Percentiles rank a stretch among this genome's conserved stretches.
Conservation (phyloP, 495 filamentous ascomycete species). For the Tuber microsphaerosporum region DNA sequence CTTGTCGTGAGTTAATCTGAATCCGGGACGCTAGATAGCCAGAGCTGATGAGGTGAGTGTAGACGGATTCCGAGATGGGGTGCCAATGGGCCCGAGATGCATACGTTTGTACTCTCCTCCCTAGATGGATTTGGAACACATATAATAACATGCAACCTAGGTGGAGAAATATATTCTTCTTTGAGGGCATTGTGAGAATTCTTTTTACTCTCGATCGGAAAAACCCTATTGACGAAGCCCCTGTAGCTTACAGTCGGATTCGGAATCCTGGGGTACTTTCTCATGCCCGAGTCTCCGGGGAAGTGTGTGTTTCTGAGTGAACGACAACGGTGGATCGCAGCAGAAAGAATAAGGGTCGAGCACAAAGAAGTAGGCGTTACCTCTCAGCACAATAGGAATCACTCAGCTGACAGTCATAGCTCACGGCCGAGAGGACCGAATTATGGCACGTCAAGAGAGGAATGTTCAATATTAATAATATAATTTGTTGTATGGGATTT, state of each 20-base stretch:
- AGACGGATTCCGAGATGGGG: constrained; percentile 43
- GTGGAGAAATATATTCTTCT: constrained; percentile 80
- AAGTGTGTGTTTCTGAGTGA: constrained; percentile 61
- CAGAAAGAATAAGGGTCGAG: constrained; percentile 54
- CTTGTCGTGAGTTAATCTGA: constrained; percentile 43
- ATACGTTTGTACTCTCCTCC: constrained; percentile 20
- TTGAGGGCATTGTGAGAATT: constrained; percentile 47
- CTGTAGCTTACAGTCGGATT: constrained; percentile 54
- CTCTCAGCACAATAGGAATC: not conserved
- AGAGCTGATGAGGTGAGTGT: not conserved
- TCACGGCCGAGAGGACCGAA: constrained; percentile 54
- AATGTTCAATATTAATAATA: constrained; percentile 63
- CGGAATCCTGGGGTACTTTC: constrained; percentile 57
- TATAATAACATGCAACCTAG: constrained; percentile 60
- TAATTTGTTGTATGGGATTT: constrained; percentile 66
- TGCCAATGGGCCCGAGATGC: constrained; percentile 35
- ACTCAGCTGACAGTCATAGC: constrained; percentile 1
- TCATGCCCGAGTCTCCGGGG: constrained; percentile 66
- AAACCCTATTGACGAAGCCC: constrained; percentile 4
- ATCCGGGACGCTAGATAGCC: not conserved
- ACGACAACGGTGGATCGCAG: constrained; percentile 57
- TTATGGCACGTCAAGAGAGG: constrained; percentile 61
- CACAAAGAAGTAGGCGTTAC: constrained; percentile 42
- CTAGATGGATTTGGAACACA: constrained; percentile 47
- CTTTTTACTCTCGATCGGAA: not conserved